Evolutionary conservation across 1,139 yeast genomes (phyloP).

Genomic region (Wickerhamiella infanticola): DNA sequence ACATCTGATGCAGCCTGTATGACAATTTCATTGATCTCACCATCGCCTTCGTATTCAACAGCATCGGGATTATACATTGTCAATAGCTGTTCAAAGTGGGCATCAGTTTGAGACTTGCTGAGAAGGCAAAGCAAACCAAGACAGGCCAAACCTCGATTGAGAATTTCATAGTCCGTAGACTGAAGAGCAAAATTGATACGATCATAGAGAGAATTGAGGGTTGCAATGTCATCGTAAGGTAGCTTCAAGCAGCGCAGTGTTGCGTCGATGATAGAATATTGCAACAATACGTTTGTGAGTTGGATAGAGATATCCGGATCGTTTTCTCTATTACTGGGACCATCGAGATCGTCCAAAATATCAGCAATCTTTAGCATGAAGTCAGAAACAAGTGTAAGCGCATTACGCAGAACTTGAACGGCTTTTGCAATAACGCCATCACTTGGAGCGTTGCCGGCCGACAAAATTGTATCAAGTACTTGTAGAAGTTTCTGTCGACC

Average conservation of each 20-base stretch:
- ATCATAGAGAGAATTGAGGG: slow-evolving; percentile 57
- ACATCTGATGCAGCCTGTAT: neutral
- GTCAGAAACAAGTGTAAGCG: slow-evolving; percentile 69
- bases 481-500: slow-evolving; percentile 53
- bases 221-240: slow-evolving; percentile 44
- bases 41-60: neutral
- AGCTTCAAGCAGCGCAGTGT: slow-evolving; percentile 54
- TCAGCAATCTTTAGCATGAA: slow-evolving; percentile 77
- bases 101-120: slow-evolving; percentile 42
- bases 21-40: neutral
- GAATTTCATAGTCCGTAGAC: slow-evolving; percentile 40
- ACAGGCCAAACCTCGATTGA: slow-evolving; percentile 59
- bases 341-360: slow-evolving; percentile 64
- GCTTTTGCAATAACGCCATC: slow-evolving; percentile 43
- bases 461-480: slow-evolving; percentile 56
- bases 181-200: slow-evolving; percentile 74
- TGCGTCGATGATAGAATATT: slow-evolving; percentile 55
- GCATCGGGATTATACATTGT: neutral
- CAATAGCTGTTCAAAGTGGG: slow-evolving; percentile 24
- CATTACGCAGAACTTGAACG: slow-evolving; percentile 48
- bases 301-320: slow-evolving; percentile 32
- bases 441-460: slow-evolving; percentile 24
- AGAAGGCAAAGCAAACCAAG: slow-evolving; percentile 67
- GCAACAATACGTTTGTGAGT: slow-evolving; percentile 35
- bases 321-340: slow-evolving; percentile 10